Conservation (phyloP, 257 asterid species). For the Solanum pimpinellifolium region DNA sequence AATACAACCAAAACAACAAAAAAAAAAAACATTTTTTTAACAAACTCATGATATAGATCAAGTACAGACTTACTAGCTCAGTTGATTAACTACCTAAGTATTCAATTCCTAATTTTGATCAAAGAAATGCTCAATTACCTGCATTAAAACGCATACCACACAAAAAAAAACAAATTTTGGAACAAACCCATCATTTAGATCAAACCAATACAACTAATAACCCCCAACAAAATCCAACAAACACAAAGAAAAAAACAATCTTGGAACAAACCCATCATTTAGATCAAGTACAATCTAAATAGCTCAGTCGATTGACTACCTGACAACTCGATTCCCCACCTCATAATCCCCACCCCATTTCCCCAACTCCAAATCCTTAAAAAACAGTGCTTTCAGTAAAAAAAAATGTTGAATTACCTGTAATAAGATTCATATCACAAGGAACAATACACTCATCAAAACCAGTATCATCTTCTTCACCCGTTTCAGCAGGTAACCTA, state of each 20-base stretch:
- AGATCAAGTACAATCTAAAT: background rate
- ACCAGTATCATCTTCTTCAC: conserved; percentile 97
- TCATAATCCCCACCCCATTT: background rate
- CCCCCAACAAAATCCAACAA: background rate
- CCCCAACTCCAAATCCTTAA: background rate
- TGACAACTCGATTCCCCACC: background rate
- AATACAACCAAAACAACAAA: background rate
- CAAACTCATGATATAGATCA: background rate
- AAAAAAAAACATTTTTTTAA: background rate
- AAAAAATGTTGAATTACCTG: conserved; percentile 26
- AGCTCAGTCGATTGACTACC: background rate
- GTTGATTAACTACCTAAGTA: background rate
- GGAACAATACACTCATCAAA: conserved; percentile 96
- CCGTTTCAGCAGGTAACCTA: conserved; percentile 95
- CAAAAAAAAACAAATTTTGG: too few relatives aligned
- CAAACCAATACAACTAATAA: background rate
- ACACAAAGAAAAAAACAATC: background rate
- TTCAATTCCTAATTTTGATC: background rate
- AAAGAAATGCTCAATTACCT: background rate
- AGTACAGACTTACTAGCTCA: background rate
- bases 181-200: background rate
- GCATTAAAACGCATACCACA: too few relatives aligned
- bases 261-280: background rate
- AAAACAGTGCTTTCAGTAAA: background rate
- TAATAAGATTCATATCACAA: conserved; percentile 80